These are phyloP conservation scores for Coniferiporia sulphurascens DNA, from an alignment of 1,284 basidiomycete genomes.

Conservation along the genomic window DNA sequence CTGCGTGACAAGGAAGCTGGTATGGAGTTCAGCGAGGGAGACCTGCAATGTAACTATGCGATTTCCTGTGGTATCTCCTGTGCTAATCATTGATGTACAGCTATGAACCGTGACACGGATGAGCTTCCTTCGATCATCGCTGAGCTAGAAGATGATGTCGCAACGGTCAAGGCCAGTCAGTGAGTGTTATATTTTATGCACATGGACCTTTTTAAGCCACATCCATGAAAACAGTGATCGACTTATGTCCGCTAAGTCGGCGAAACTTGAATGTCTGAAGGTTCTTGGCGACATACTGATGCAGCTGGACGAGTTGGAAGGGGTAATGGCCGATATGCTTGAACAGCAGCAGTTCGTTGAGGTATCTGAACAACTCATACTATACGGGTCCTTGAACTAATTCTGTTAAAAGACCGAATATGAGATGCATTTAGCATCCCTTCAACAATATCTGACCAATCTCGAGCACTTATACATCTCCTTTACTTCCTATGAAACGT, in stretches of 20 bases:
- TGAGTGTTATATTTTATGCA: constrained; percentile 32
- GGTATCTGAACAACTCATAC: constrained; percentile 32
- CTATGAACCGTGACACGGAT: constrained; percentile 71
- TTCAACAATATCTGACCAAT: constrained; percentile 56
- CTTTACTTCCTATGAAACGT: constrained; percentile 60
- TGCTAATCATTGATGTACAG: constrained; percentile 31
- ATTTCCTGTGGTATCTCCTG: constrained; percentile 6
- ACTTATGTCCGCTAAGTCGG: constrained; percentile 40
- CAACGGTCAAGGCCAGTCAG: constrained; percentile 49
- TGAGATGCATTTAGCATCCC: constrained; percentile 44
- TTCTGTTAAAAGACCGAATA: constrained; percentile 40
- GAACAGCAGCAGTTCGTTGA: constrained; percentile 60
- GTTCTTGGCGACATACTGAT: constrained; percentile 46
- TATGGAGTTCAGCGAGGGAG: constrained; percentile 58
- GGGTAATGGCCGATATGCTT: constrained; percentile 74
- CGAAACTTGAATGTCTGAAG: constrained; percentile 42
- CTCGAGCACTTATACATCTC: constrained; percentile 59
- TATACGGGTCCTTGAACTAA: not conserved
- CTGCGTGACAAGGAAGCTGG: constrained; percentile 62
- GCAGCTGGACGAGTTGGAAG: constrained; percentile 67
- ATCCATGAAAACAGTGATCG: constrained; percentile 37
- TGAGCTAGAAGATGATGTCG: constrained; percentile 58
- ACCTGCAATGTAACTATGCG: constrained; percentile 52
- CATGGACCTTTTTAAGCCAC: constrained; percentile 9
- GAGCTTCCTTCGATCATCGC: constrained; percentile 67